Conservation (phyloP, 805 yeast species). For the Metschnikowia picachoensis region DNA sequence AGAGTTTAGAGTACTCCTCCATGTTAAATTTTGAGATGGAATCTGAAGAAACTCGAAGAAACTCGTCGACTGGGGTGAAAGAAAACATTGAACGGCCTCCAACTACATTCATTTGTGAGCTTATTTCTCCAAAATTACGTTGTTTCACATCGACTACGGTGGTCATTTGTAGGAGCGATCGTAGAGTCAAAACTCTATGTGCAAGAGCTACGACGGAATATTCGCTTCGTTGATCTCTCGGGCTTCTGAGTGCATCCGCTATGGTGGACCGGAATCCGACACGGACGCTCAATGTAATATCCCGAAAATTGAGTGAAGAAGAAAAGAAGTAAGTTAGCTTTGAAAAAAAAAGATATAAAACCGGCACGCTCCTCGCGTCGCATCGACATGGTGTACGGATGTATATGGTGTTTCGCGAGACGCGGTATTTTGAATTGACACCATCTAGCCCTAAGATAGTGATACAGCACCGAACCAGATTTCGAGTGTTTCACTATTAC, state of each 20-base stretch:
- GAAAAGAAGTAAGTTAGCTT: neutral
- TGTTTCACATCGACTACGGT: neutral
- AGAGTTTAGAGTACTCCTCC: no score
- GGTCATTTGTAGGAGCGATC: conserved; percentile 16
- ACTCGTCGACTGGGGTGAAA: no score
- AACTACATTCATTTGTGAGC: no score
- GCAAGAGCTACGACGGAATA: conserved; percentile 14
- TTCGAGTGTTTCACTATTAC: no score
- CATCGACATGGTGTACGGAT: conserved; percentile 4
- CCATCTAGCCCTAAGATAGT: no score
- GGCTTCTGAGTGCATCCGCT: conserved; percentile 19
- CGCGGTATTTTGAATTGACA: neutral
- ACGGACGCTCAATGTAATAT: conserved; percentile 18
- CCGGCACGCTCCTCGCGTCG: neutral
- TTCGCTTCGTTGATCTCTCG: conserved; percentile 14
- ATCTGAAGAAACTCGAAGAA: no score
- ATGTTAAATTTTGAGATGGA: no score
- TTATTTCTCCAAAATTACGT: neutral
- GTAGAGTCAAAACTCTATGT: conserved; percentile 19
- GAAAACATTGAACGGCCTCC: no score
- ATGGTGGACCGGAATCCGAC: conserved; percentile 17
- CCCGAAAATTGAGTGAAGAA: conserved; percentile 6
- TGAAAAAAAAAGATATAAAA: neutral
- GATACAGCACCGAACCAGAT: no score
- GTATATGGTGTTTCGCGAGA: neutral